phyloP scores from a whole-genome alignment of 1,284 basidiomycete species.

The Xerocomus cyaneibrunnescens region DNA sequence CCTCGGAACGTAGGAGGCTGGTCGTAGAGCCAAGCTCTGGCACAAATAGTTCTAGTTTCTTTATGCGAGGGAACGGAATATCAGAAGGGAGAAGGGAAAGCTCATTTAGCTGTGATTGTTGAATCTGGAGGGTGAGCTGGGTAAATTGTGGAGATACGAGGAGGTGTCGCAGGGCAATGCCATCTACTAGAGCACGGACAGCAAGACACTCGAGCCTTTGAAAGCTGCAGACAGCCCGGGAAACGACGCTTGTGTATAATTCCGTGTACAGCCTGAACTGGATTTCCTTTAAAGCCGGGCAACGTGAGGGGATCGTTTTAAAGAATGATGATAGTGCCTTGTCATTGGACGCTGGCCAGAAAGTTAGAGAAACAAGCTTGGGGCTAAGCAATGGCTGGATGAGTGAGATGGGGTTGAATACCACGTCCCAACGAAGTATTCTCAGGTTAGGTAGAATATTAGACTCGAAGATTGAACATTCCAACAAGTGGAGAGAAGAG shows the following conservation, averaged over 20 bases:
- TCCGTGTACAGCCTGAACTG: background rate
- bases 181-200: background rate
- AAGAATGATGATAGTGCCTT: background rate
- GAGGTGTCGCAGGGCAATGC: background rate
- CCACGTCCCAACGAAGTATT: background rate
- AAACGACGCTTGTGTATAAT: background rate
- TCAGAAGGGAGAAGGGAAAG: background rate
- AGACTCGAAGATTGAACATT: background rate
- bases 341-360: accelerated
- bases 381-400: background rate
- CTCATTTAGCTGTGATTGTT: background rate
- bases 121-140: background rate
- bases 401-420: background rate
- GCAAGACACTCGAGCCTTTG: background rate
- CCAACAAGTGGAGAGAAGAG: no score
- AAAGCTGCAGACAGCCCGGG: background rate
- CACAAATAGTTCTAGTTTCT: no score
- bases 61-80: background rate
- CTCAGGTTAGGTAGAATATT: background rate
- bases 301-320: background rate
- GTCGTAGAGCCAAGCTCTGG: no score
- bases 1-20: no score
- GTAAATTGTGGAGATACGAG: background rate
- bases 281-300: background rate
- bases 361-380: background rate